Percentiles rank a stretch among this genome's conserved stretches.
These are phyloP conservation scores for Chaetomiaceae sp. DNA, from an alignment of 2,329 filamentous ascomycete species.

Conservation along the genomic window DNA sequence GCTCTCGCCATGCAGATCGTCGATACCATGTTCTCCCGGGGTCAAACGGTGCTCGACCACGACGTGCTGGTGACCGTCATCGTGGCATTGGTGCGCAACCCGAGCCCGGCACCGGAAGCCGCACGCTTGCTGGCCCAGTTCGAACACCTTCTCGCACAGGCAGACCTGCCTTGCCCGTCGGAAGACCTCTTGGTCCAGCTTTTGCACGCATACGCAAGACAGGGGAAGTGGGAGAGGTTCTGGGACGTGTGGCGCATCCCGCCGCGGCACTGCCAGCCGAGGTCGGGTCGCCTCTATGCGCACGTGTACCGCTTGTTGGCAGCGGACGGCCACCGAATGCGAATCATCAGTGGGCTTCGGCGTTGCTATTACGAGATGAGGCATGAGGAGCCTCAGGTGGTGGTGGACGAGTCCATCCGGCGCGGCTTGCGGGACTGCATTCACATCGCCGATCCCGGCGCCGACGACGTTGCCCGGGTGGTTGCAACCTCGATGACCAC, in stretches of 20 bases:
- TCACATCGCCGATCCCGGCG: slow-evolving; percentile 45
- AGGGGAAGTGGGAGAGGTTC: slow-evolving; percentile 48
- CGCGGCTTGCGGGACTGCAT: slow-evolving; percentile 49
- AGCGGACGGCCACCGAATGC: slow-evolving; percentile 34
- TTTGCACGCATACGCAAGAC: slow-evolving; percentile 41
- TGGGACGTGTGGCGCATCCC: slow-evolving; percentile 56
- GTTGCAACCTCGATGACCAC: not conserved
- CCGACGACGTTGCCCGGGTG: slow-evolving; percentile 31
- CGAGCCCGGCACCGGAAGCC: slow-evolving; percentile 28
- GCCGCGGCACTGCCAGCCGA: slow-evolving; percentile 41
- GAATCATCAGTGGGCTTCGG: slow-evolving; percentile 44
- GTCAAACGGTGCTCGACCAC: slow-evolving; percentile 36
- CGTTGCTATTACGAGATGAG: slow-evolving; percentile 55
- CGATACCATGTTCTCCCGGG: slow-evolving; percentile 40
- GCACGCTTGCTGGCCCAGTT: slow-evolving; percentile 39
- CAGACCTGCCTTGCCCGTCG: slow-evolving; percentile 32
- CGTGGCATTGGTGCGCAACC: slow-evolving; percentile 33
- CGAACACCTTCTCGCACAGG: slow-evolving; percentile 38
- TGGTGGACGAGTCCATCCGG: slow-evolving; percentile 38
- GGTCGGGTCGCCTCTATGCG: slow-evolving; percentile 50
- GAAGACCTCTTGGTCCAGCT: slow-evolving; percentile 20
- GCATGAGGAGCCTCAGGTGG: slow-evolving; percentile 46
- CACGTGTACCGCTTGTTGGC: slow-evolving; percentile 47
- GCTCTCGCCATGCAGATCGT: slow-evolving; percentile 39
- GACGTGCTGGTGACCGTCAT: slow-evolving; percentile 47